phyloP scores from a whole-genome alignment of 306 rosid genomes.

The Vigna unguiculata region DNA sequence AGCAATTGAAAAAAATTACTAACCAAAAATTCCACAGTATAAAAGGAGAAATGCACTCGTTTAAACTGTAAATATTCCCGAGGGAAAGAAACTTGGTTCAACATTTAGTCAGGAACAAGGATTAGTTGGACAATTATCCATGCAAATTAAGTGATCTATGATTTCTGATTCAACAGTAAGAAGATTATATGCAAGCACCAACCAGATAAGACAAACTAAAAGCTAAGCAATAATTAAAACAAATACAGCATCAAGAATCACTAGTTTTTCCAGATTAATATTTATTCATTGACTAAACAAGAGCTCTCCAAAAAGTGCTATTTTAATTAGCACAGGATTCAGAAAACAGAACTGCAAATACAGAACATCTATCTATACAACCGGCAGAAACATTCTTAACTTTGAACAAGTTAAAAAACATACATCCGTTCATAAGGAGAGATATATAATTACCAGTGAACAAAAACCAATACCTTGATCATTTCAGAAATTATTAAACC shows the following conservation, averaged over 20 bases:
- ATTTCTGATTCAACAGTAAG: constrained; percentile 28
- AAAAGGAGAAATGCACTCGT: constrained; percentile 26
- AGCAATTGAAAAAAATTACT: constrained; percentile 24
- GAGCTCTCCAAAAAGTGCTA: constrained; percentile 25
- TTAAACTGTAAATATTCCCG: constrained; percentile 28
- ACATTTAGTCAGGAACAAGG: constrained; percentile 38
- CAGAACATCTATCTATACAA: constrained; percentile 20
- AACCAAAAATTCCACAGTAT: constrained; percentile 32
- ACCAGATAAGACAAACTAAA: constrained; percentile 1
- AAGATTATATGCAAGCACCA: constrained; percentile 27
- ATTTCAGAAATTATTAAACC: constrained; percentile 91
- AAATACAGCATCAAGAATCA: constrained; percentile 6
- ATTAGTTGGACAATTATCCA: constrained; percentile 28
- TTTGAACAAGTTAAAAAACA: constrained; percentile 8
- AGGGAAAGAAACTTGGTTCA: constrained; percentile 23
- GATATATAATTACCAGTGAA: constrained; percentile 13
- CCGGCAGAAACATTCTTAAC: constrained; percentile 13
- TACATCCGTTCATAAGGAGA: constrained; percentile 19
- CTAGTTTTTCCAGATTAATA: constrained; percentile 36
- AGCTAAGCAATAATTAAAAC: constrained; percentile 28
- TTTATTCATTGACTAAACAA: constrained; percentile 32
- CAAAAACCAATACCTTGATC: constrained; percentile 72
- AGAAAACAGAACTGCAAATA: constrained; percentile 15
- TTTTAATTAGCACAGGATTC: constrained; percentile 33
- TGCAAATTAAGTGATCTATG: constrained; percentile 21